These are phyloP conservation scores for Dryadomyces sulphureus DNA, from an alignment of 2,329 filamentous ascomycete genomes.

Conservation along the genomic window DNA sequence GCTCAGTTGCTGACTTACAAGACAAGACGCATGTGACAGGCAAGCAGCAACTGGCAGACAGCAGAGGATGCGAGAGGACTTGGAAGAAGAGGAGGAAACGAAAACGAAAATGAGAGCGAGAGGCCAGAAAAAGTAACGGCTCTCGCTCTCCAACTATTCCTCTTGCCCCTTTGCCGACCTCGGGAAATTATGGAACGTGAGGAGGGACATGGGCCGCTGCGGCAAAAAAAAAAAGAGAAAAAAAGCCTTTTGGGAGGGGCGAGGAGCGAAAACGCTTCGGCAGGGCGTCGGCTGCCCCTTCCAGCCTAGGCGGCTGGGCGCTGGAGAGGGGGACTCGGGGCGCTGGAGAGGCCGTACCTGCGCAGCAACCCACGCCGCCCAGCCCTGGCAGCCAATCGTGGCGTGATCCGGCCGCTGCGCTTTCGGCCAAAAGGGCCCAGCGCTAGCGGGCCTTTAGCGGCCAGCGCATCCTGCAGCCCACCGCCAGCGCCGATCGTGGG, in stretches of 20 bases:
- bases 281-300: neutral
- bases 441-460: too few species aligned
- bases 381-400: neutral
- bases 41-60: neutral
- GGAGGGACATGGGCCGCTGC: neutral
- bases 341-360: too few species aligned
- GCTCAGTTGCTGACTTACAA: too few species aligned
- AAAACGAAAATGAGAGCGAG: neutral
- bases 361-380: too few species aligned
- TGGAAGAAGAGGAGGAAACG: neutral
- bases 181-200: constrained; percentile 2
- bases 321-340: too few species aligned
- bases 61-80: neutral
- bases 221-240: neutral
- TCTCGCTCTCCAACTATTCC: too few species aligned
- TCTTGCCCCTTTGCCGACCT: constrained; percentile 1
- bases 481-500: too few species aligned
- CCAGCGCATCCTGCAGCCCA: too few species aligned
- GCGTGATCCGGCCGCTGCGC: neutral
- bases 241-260: neutral
- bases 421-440: neutral
- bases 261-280: neutral
- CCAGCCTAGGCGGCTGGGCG: neutral
- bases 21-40: too few species aligned
- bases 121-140: too few species aligned